Base-by-base conservation (phyloP, 192 early-diverging fungal species). In the Entomortierella chlamydospora region DNA sequence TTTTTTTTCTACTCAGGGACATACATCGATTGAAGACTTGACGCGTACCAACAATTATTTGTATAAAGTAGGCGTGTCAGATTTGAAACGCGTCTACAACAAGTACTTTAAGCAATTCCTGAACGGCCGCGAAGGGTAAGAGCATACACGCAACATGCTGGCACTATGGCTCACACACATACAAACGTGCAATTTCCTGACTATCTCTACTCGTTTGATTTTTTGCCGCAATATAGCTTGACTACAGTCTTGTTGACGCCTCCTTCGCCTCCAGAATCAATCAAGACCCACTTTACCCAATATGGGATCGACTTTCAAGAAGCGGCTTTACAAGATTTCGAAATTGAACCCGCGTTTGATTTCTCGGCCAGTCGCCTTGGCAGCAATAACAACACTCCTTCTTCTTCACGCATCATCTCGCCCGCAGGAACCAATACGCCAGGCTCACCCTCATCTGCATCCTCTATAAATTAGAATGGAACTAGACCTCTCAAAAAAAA, bases 101-200 rank as follows among this genome's bases (percentile, higher is more conserved):
- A 80, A 70, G 53, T 90, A 91, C 54, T 93, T 88, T 68, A 55
- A 70, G 52, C 84, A 85, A 64, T 93, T 93, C 74, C 73, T 92
- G 25, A 73, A 72, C 50, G 79, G 79, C 7, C 67, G 57, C 3
- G 29, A 70, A 49, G 76, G 72, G 64, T 74, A 73, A 73, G 43
- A 22, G 7, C 2, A n/a, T n/a, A n/a, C n/a, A n/a, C n/a, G n/a
- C n/a, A n/a, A n/a, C n/a, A n/a, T n/a, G n/a, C n/a, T n/a, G n/a
- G n/a, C n/a, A n/a, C n/a, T n/a, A n/a, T n/a, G n/a, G n/a, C n/a
- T n/a, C n/a, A n/a, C n/a, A n/a, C n/a, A n/a, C n/a, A n/a, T n/a
- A n/a, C n/a, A n/a, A n/a, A n/a, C n/a, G n/a, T n/a, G n/a, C n/a
- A n/a, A n/a, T n/a, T n/a, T n/a, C n/a, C n/a, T n/a, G 6, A 4